Base-by-base conservation (phyloP, 306 rosid genomes). In the Corylus heterophylla region DNA sequence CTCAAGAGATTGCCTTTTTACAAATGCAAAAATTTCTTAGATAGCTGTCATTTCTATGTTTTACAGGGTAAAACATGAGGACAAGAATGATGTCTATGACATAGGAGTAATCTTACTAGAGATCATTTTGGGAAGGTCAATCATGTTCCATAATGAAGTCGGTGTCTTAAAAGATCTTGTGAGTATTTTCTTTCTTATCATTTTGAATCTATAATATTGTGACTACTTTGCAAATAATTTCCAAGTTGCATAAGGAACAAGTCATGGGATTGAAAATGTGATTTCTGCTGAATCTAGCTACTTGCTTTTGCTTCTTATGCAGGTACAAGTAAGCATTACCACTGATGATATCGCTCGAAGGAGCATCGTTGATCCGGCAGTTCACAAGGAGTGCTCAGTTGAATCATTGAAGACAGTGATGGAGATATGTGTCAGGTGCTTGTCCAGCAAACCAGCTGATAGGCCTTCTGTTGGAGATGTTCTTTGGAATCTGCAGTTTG, bases 401-500 rank as follows among this genome's bases (percentile, higher is more conserved):
- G 88, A 84, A 66, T 95, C 99, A 44, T 58, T 95, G 64, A 90
- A 85, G 89, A 93, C 88, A 69, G 78, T 89, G 89, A 93, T 93
- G 99, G 96, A 93, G 87, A 80, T 95, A 83, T 91, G 99, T 66
- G 80, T 92, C 74, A 88, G 99, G 81, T 93, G 98, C 72, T 86
- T 95, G 68, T 85, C 87, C 14, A 68, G 48, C 49, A 91, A 90
- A 66, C 85, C 88, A 63, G 61, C 81, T 71, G 86, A 83, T 7
- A 87, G 94, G 82, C 99, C 98, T 78, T 90, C 99, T 4, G 90
- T 93, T 12, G 99, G 91, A 82, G 99, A 90, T 78, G 83, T 93
- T 75, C 93, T 95, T 35, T 95, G 99, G 99, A 93, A 92, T 84
- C 76, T 95, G 91, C 98, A 93, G 74, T 95, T 90, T 86, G 98